Evolutionary conservation across 208 protist species (phyloP).

Genomic region (Leishmania aethiopica): DNA sequence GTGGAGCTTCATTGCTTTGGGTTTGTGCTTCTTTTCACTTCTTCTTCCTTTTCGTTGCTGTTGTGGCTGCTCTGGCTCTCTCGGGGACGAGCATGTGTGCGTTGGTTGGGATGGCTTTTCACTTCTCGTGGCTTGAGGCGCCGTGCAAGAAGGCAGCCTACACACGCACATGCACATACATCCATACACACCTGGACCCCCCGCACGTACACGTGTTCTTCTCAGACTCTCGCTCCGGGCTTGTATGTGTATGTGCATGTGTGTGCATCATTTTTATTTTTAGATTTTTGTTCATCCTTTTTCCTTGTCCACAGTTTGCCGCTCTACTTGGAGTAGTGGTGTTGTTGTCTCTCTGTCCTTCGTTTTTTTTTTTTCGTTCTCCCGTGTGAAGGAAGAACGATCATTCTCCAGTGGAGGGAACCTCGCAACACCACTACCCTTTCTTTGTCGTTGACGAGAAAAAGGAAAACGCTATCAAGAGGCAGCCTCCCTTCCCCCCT

Average conservation of each 20-base stretch:
- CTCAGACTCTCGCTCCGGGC: neutral
- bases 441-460: neutral
- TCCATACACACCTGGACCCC: neutral
- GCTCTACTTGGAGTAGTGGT: neutral
- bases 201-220: neutral
- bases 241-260: neutral
- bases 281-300: neutral
- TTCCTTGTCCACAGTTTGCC: neutral
- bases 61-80: neutral
- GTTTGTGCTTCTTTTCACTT: neutral
- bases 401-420: neutral
- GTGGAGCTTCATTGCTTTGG: neutral
- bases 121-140: neutral
- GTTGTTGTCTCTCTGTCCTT: neutral
- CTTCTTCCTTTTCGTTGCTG: neutral
- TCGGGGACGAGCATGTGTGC: neutral
- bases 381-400: neutral
- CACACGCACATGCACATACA: neutral
- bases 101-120: neutral
- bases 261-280: neutral
- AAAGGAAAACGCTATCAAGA: neutral
- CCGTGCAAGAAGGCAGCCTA: neutral
- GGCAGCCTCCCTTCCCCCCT: no score
- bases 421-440: neutral
- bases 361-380: conserved; percentile 8